Conservation (phyloP, 2,329 filamentous ascomycete species). For the Lasiodiplodia sp. region DNA sequence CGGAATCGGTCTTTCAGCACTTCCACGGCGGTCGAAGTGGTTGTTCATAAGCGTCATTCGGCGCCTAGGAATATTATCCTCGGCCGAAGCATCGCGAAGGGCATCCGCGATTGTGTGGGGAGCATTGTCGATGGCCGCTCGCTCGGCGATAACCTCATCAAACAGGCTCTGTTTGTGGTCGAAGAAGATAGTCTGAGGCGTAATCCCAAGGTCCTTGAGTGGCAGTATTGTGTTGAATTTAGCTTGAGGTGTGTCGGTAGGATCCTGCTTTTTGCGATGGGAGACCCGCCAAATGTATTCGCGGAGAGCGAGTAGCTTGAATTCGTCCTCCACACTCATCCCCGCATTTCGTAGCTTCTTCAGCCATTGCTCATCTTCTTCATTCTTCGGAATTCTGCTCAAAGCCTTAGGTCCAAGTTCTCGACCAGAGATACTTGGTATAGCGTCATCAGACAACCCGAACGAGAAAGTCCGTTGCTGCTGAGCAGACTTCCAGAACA, state of each 20-base stretch:
- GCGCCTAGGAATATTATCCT: slow-evolving; percentile 65
- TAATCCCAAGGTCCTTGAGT: slow-evolving; percentile 77
- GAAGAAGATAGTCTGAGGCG: slow-evolving; percentile 90
- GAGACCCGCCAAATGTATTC: slow-evolving; percentile 93
- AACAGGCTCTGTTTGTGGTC: slow-evolving; percentile 72
- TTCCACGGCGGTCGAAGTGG: slow-evolving; percentile 45
- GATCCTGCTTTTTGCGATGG: slow-evolving; percentile 64
- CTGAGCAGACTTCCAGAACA: slow-evolving; percentile 85
- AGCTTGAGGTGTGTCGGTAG: slow-evolving; percentile 56
- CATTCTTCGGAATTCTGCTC: slow-evolving; percentile 74
- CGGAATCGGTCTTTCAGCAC: neutral
- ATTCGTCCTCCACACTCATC: slow-evolving; percentile 81
- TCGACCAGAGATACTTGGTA: slow-evolving; percentile 63
- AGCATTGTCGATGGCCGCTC: slow-evolving; percentile 44
- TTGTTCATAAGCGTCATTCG: slow-evolving; percentile 50
- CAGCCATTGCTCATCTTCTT: slow-evolving; percentile 96
- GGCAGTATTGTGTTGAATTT: slow-evolving; percentile 73
- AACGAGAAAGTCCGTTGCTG: slow-evolving; percentile 75
- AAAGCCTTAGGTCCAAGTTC: slow-evolving; percentile 67
- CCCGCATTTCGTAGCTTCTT: slow-evolving; percentile 83
- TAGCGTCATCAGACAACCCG: slow-evolving; percentile 62
- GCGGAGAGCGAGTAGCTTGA: slow-evolving; percentile 82
- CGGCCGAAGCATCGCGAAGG: slow-evolving; percentile 86
- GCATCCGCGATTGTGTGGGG: slow-evolving; percentile 89
- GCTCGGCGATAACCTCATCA: slow-evolving; percentile 43